A percentile compares a stretch with the other conserved stretches of the same genome.
Evolutionary conservation across 1,284 basidiomycete genomes (phyloP).

Genomic region (Trichosporon asahii): DNA sequence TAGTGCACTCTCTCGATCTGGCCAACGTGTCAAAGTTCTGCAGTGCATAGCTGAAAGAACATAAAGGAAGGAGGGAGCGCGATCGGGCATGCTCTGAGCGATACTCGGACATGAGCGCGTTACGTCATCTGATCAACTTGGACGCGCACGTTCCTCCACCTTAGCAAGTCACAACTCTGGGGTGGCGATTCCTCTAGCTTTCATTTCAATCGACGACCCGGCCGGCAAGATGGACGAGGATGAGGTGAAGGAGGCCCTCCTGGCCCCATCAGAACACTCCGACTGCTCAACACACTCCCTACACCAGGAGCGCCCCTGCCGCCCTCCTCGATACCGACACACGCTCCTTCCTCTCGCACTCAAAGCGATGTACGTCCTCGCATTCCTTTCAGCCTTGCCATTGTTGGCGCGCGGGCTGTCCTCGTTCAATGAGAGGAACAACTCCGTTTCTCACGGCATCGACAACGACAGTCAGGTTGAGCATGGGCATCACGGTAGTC

Average conservation of each 20-base stretch:
- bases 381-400: background rate
- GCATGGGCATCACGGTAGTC: background rate
- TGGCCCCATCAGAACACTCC: background rate
- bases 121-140: background rate
- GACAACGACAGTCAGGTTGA: background rate
- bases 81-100: background rate
- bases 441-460: background rate
- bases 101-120: background rate
- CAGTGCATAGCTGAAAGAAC: background rate
- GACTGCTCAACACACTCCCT: background rate
- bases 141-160: background rate
- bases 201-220: background rate
- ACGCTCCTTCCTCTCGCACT: background rate
- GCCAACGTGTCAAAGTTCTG: too few species aligned
- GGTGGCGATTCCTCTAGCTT: background rate
- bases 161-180: background rate
- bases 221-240: background rate
- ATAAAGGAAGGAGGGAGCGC: background rate
- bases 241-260: background rate
- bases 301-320: background rate
- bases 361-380: constrained; percentile 1
- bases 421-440: background rate
- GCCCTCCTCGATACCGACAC: background rate
- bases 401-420: background rate
- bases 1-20: too few species aligned